These are phyloP conservation scores for Vitis amurensis DNA, from an alignment of 164 flowering plant genomes.

Conservation along the genomic window DNA sequence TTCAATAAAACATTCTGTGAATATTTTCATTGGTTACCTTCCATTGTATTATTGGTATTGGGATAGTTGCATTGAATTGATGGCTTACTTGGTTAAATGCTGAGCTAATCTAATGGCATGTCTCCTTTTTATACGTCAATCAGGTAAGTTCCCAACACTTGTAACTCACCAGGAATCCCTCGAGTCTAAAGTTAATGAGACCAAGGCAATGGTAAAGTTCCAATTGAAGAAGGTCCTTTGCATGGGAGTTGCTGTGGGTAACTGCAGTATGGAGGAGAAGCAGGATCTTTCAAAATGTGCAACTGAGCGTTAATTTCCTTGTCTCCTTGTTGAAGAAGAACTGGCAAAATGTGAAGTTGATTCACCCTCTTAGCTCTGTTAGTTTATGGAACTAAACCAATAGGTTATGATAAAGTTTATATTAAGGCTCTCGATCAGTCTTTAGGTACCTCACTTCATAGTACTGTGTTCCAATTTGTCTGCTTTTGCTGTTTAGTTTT, in stretches of 20 bases:
- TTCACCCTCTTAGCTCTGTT: neutral
- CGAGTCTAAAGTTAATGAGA: constrained; percentile 70
- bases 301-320: constrained; percentile 69
- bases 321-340: constrained; percentile 75
- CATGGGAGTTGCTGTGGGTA: constrained; percentile 88
- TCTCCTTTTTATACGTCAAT: constrained; percentile 1
- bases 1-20: too few relatives aligned
- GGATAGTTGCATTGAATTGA: too few relatives aligned
- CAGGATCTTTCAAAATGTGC: constrained; percentile 79
- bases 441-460: too few relatives aligned
- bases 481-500: too few relatives aligned
- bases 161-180: constrained; percentile 75
- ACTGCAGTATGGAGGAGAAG: constrained; percentile 73
- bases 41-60: too few relatives aligned
- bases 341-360: constrained; percentile 77
- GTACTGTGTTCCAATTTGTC: too few relatives aligned
- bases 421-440: too few relatives aligned
- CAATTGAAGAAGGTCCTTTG: constrained; percentile 81
- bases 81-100: too few relatives aligned
- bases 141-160: constrained; percentile 79
- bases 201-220: constrained; percentile 72
- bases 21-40: too few relatives aligned
- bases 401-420: neutral
- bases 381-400: neutral
- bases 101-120: too few relatives aligned